A percentile compares a stretch with the other conserved stretches of the same genome.
Evolutionary conservation across 1,284 basidiomycete species (phyloP).

Genomic region (Trichosporon faecale): DNA sequence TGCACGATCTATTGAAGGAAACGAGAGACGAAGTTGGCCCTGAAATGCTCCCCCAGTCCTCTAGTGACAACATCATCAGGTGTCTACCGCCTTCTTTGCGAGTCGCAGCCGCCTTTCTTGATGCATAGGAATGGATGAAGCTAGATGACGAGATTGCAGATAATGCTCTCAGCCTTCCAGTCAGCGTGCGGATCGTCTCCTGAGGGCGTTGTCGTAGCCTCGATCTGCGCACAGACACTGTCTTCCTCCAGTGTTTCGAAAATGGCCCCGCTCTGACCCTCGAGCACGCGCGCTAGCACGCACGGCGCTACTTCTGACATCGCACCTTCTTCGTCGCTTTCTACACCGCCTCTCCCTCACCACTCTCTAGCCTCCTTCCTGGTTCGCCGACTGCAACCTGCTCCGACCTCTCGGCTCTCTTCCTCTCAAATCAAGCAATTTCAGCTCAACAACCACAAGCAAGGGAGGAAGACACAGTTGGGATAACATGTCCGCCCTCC

Average conservation of each 20-base stretch:
- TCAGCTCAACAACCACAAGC: too few species aligned
- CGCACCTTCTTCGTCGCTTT: not conserved
- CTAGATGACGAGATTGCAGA: not conserved
- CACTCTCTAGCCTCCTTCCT: not conserved
- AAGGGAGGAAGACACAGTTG: not conserved
- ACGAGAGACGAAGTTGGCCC: not conserved
- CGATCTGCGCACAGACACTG: not conserved
- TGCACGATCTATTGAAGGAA: too few species aligned
- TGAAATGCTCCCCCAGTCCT: slow-evolving; percentile 1
- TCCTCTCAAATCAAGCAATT: too few species aligned
- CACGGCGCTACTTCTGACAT: not conserved
- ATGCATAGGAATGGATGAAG: not conserved
- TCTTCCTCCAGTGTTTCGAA: too few species aligned
- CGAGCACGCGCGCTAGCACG: not conserved
- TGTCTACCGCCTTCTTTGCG: too few species aligned
- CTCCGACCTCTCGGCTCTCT: too few species aligned
- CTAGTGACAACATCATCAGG: not conserved
- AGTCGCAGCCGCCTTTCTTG: too few species aligned
- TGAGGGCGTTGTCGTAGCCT: not conserved
- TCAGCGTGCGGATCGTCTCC: not conserved
- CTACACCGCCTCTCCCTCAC: not conserved
- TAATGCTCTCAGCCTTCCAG: not conserved
- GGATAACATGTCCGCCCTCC: not conserved
- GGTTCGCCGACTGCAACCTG: too few species aligned
- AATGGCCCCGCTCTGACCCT: not conserved